Evolutionary conservation across 208 protist genomes (phyloP).

Genomic region (Tetramitus jugosus): DNA sequence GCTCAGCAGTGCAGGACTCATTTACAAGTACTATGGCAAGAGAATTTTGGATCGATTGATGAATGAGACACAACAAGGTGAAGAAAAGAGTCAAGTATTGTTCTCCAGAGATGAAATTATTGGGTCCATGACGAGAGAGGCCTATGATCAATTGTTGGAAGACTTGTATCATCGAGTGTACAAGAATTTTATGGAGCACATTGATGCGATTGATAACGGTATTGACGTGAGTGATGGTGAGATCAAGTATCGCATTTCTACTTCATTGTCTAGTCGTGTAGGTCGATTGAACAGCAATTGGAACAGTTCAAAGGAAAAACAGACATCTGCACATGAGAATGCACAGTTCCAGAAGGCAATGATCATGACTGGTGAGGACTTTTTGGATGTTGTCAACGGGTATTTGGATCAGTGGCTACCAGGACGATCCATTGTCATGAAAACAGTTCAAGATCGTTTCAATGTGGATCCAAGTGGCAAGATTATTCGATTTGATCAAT

Average conservation of each 20-base stretch:
- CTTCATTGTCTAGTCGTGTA: slow-evolving; percentile 64
- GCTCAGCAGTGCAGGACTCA: slow-evolving; percentile 75
- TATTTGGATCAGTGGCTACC: slow-evolving; percentile 77
- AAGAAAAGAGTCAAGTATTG: background rate
- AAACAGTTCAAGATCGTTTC: slow-evolving; percentile 48
- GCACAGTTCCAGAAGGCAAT: slow-evolving; percentile 68
- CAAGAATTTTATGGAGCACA: slow-evolving; percentile 72
- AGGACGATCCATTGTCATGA: slow-evolving; percentile 63
- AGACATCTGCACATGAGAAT: slow-evolving; percentile 44
- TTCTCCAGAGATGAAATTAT: slow-evolving; percentile 36
- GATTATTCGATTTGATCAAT: slow-evolving; percentile 62
- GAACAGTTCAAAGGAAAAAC: slow-evolving; percentile 46
- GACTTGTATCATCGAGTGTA: slow-evolving; percentile 68
- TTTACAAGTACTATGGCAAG: slow-evolving; percentile 85
- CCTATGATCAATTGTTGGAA: slow-evolving; percentile 38
- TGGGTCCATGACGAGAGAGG: slow-evolving; percentile 19
- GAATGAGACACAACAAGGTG: background rate
- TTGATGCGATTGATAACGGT: slow-evolving; percentile 52
- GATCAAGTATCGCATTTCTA: slow-evolving; percentile 61
- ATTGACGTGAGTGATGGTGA: slow-evolving; percentile 27
- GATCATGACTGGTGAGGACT: slow-evolving; percentile 64
- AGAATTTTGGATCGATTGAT: slow-evolving; percentile 1
- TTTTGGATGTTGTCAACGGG: slow-evolving; percentile 65
- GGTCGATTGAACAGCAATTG: slow-evolving; percentile 67
- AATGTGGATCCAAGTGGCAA: slow-evolving; percentile 55